Base-by-base conservation (phyloP, 2,329 filamentous ascomycete genomes). In the Colletotrichum sp. region DNA sequence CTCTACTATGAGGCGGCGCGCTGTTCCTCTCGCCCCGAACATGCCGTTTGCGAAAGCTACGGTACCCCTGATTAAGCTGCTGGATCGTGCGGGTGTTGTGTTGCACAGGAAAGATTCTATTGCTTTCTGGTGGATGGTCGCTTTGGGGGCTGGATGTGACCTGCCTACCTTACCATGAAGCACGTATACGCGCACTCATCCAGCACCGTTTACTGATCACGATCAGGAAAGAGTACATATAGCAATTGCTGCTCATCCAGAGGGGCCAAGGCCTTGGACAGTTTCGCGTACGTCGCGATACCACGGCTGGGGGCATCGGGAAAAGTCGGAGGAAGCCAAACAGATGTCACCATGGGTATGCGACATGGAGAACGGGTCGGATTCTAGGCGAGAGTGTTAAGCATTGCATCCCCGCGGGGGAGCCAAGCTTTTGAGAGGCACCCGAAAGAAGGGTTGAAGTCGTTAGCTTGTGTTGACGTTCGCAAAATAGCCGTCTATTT, bases 241-340 rank as follows among this genome's bases (percentile, higher is more conserved):
- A 65, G 34, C 26, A 55, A 28, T 24, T 7, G 43, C 18, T 13
- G 52, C 1, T 16, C 59, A 9, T 14, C 21, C 16, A 21, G 7
- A 10, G 8, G 21, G 36, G 67, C 71, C 67, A 74, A 71, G 59
- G 21, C 5, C 48, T 48, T 70, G 38, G 48, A 18, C 10, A 38
- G 66, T 73, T 73, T 73, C 66, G 71, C 18, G 59, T 59, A 59
- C n/a, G 67, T 55, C 55, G 61, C 52, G 71, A 71, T 55, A n/a
- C 71, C 21, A 65, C 67, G 36, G 32, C 62, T 43, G 55, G 32
- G 52, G 38, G 36, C 52, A 12, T 56, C 32, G 55, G 63, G 24
- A 34, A 55, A 67, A 74, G 43, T 43, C 30, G 61, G 21, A 28
- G 18, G 52, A 71, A 36, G 21, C 26, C 36, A 28, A 59, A 12